Evolutionary conservation across 257 asterid genomes (phyloP), one percentile per base, ranked within the genome.

Genomic region (Nicotiana sylvestris): DNA sequence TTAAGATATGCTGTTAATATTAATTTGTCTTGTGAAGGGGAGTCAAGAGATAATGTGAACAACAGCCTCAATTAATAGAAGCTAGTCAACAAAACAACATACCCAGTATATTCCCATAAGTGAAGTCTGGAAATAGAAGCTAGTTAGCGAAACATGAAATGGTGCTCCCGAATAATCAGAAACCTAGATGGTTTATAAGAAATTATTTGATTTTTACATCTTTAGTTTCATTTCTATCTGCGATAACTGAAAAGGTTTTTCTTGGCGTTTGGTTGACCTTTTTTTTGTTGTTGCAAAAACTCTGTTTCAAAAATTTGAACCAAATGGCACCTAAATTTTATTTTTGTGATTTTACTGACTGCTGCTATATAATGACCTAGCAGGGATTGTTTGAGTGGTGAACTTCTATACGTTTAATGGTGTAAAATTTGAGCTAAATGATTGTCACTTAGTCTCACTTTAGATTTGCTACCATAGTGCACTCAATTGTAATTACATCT

Each of bases 151-250:
- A 72, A 74, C 39, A 11, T 27, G 39, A 49, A 74, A 49, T 46
- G 61, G 39, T 49, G 39, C 61, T 74, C 0, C 60, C 61, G 13
- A 27, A 25, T 49, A 49, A 74, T 25, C 79, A 74, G 61, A 25
- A 70, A 49, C 79, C 79, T 49, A 49, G 25, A 49, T 74, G 25
- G 39, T 72, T 46, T 69, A 69, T 69, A 69, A 39, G 78, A 39
- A n/a, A 39, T 43, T 30, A 39, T 70, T 33, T 5, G 58, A 70
- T 43, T 70, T 32, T 43, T 43, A 10, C 35, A 39, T 70, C 35
- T 43, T 70, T 70, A 21, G 58, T 43, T 70, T 70, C 35, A 43
- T 43, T 69, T 70, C 60, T 43, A 43, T 46, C 37, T 70, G 78
- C 78, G 25, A 70, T 10, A 43, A 39, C 57, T 39, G 4, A 5